Evolutionary conservation across 2,329 filamentous ascomycete species (phyloP).

Genomic region (Curvularia sp.): DNA sequence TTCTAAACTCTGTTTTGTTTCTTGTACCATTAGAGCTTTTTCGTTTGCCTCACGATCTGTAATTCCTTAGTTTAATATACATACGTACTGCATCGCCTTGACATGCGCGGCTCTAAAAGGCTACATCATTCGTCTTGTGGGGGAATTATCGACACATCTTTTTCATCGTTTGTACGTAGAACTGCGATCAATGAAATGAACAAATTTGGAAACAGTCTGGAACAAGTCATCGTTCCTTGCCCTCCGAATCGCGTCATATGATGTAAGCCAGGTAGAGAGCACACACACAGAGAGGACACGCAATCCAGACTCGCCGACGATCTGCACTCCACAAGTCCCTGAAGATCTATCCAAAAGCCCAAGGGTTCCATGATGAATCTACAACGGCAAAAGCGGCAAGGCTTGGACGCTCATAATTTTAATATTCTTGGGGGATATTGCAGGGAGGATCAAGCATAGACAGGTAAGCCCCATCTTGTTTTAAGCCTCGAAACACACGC

Average conservation of each 20-base stretch:
- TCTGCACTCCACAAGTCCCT: neutral
- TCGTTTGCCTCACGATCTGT: neutral
- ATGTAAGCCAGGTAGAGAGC: neutral
- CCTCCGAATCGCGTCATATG: neutral
- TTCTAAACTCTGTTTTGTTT: neutral
- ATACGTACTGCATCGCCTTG: neutral
- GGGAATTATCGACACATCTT: neutral
- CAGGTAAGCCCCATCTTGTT: neutral
- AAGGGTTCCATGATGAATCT: neutral
- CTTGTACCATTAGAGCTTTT: neutral
- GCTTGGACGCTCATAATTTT: neutral
- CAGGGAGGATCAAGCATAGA: neutral
- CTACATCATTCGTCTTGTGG: neutral
- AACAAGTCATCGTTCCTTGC: neutral
- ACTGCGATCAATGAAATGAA: neutral
- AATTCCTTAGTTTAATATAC: neutral
- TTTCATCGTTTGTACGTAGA: too few species aligned
- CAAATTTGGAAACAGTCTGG: neutral
- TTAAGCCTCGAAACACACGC: neutral
- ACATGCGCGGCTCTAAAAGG: neutral
- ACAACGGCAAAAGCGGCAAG: neutral
- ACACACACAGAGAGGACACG: neutral
- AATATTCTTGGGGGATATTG: neutral
- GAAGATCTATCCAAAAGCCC: neutral
- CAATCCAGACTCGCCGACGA: neutral